Evolutionary conservation across 2,329 filamentous ascomycete genomes (phyloP).

Genomic region (Chaetomium sp.): DNA sequence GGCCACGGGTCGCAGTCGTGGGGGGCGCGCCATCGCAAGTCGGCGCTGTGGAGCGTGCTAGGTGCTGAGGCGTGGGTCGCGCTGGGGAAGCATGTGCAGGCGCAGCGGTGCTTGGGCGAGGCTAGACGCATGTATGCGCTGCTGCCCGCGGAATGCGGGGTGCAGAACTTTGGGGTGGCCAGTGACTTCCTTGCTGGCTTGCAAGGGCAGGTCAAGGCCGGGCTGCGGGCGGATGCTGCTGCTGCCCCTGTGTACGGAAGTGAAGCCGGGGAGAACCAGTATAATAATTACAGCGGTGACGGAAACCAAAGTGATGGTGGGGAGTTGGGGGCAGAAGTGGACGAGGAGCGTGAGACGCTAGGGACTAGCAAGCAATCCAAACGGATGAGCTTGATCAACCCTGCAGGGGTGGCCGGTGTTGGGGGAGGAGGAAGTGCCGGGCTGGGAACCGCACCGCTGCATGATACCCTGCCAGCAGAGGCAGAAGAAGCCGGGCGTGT

Average conservation of each 20-base stretch:
- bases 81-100: constrained; percentile 69
- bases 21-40: constrained; percentile 73
- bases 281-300: neutral
- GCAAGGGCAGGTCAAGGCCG: constrained; percentile 43
- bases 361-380: constrained; percentile 21
- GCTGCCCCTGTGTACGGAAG: too few species aligned
- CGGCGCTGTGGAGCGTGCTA: constrained; percentile 80
- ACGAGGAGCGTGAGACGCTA: constrained; percentile 24
- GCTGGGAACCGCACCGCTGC: constrained; percentile 31
- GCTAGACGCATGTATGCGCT: constrained; percentile 52
- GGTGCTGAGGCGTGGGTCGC: constrained; percentile 79
- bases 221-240: constrained; percentile 30
- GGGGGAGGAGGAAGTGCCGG: constrained; percentile 15
- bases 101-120: constrained; percentile 68
- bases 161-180: constrained; percentile 45
- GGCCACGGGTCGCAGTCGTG: constrained; percentile 60
- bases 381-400: constrained; percentile 44
- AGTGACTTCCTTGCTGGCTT: constrained; percentile 47
- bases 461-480: constrained; percentile 16
- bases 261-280: too few species aligned
- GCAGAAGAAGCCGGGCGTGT: constrained; percentile 7
- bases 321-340: constrained; percentile 29
- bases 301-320: constrained; percentile 18
- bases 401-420: constrained; percentile 10
- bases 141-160: constrained; percentile 44